Percentiles rank a stretch among this genome's conserved stretches.
phyloP scores from a whole-genome alignment of 768 basidiomycete species.

The Coprinopsis marcescibilis region DNA sequence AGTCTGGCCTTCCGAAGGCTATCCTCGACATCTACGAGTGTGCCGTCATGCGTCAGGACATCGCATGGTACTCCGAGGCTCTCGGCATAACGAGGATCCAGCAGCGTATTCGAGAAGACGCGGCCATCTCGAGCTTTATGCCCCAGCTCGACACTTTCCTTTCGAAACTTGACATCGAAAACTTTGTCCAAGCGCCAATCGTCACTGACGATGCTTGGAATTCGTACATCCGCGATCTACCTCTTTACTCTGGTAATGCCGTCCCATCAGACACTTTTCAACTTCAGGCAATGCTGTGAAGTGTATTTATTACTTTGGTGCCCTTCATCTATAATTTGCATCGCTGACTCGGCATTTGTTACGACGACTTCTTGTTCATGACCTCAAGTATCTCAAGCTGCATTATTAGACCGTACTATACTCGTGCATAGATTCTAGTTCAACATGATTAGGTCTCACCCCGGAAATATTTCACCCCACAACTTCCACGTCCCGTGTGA shows the following conservation, averaged over 20 bases:
- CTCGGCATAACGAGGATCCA: constrained; percentile 40
- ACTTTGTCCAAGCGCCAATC: constrained; percentile 49
- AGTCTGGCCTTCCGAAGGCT: constrained; percentile 36
- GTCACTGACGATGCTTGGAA: constrained; percentile 48
- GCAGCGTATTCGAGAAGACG: constrained; percentile 44
- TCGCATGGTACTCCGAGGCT: constrained; percentile 56
- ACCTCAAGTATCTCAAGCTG: too few species aligned
- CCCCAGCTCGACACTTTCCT: constrained; percentile 38
- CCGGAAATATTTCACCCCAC: too few species aligned
- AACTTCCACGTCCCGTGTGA: too few species aligned
- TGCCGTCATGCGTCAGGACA: constrained; percentile 45
- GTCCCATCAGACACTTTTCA: constrained; percentile 17
- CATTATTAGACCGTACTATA: too few species aligned
- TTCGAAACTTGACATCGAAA: constrained; percentile 38
- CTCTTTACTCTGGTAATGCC: constrained; percentile 39
- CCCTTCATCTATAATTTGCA: background rate
- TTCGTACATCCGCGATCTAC: constrained; percentile 32
- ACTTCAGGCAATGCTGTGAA: constrained; percentile 39
- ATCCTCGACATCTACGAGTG: constrained; percentile 55
- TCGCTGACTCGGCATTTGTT: background rate
- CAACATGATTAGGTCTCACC: too few species aligned
- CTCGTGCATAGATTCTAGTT: too few species aligned
- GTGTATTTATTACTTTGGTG: background rate
- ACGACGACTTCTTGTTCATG: background rate
- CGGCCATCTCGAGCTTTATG: constrained; percentile 38